Conservation (phyloP, 768 basidiomycete species). For the Tylopilus rubrobrunneus region DNA sequence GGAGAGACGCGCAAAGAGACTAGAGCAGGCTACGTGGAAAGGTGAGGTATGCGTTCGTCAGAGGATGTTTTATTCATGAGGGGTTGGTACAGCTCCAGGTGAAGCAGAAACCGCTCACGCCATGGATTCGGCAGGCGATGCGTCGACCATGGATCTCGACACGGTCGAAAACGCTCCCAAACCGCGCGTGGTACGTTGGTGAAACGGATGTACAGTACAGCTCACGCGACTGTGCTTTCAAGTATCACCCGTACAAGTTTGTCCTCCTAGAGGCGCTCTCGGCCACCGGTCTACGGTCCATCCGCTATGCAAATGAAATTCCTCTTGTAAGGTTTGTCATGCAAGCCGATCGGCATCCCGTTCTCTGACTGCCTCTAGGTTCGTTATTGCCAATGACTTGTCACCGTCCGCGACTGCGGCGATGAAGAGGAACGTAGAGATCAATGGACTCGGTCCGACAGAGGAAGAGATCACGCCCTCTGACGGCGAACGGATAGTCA, state of each 20-base stretch:
- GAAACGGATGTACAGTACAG: background rate
- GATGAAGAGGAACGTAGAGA: conserved; percentile 80
- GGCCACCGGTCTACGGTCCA: conserved; percentile 92
- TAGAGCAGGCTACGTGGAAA: conserved; percentile 35
- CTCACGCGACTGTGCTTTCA: conserved; percentile 1
- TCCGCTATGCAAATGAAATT: conserved; percentile 97
- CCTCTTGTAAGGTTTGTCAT: conserved; percentile 74
- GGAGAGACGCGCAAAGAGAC: conserved; percentile 43
- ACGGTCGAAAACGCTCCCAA: conserved; percentile 7
- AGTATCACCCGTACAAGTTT: conserved; percentile 63
- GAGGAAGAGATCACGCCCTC: conserved; percentile 18
- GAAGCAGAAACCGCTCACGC: conserved; percentile 1
- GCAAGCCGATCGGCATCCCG: background rate
- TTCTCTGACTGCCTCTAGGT: conserved; percentile 52
- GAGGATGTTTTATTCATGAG: background rate
- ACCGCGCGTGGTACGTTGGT: conserved; percentile 21
- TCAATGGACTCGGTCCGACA: conserved; percentile 65
- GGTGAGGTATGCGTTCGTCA: conserved; percentile 31
- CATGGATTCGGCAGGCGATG: background rate
- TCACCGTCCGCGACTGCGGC: conserved; percentile 78
- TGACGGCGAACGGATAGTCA: conserved; percentile 9
- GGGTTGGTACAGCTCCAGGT: background rate
- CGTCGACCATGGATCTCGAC: conserved; percentile 1
- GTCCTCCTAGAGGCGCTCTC: conserved; percentile 90
- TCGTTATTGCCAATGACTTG: conserved; percentile 93